Percentiles rank a stretch among this genome's conserved stretches.
Evolutionary conservation across 2,329 filamentous ascomycete species (phyloP).

Genomic region (Malbranchea zuffiana): DNA sequence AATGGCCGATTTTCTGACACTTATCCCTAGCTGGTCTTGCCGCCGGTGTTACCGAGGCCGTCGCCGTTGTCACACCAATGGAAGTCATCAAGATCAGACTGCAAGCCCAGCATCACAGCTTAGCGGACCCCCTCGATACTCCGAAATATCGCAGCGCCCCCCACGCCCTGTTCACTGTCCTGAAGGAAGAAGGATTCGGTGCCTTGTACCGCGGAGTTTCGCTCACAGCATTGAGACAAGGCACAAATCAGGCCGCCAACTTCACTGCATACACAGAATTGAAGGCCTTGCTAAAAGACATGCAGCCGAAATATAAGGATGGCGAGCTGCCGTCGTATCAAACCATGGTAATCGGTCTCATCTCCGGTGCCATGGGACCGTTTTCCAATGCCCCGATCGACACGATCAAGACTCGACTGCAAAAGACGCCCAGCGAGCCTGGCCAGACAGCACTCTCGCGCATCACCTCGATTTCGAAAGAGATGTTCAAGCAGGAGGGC

Average conservation of each 20-base stretch:
- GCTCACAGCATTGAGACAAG: slow-evolving; percentile 85
- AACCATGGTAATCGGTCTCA: slow-evolving; percentile 80
- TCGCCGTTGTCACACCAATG: slow-evolving; percentile 95
- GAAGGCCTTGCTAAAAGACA: slow-evolving; percentile 63
- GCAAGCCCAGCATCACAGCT: slow-evolving; percentile 94
- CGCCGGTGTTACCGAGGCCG: slow-evolving; percentile 91
- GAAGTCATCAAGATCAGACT: slow-evolving; percentile 98
- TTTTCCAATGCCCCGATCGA: slow-evolving; percentile 96
- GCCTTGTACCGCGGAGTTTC: slow-evolving; percentile 89
- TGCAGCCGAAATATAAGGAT: slow-evolving; percentile 58
- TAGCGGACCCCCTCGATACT: slow-evolving; percentile 90
- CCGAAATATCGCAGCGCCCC: slow-evolving; percentile 97
- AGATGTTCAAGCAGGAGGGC: slow-evolving; percentile 92
- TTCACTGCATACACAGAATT: slow-evolving; percentile 97
- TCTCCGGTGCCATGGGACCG: slow-evolving; percentile 89
- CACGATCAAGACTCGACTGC: slow-evolving; percentile 94
- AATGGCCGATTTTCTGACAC: slow-evolving; percentile 2
- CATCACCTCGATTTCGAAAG: slow-evolving; percentile 64
- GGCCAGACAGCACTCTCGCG: slow-evolving; percentile 71
- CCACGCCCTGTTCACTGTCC: slow-evolving; percentile 69
- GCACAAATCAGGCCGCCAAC: slow-evolving; percentile 95
- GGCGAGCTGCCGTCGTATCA: slow-evolving; percentile 70
- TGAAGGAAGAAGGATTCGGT: slow-evolving; percentile 79
- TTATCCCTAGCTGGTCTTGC: slow-evolving; percentile 60
- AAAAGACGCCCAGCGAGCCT: slow-evolving; percentile 72